Evolutionary conservation across 441 rosid genomes (phyloP), one percentile per base, ranked within the genome.

Genomic region (Kokia cookei): DNA sequence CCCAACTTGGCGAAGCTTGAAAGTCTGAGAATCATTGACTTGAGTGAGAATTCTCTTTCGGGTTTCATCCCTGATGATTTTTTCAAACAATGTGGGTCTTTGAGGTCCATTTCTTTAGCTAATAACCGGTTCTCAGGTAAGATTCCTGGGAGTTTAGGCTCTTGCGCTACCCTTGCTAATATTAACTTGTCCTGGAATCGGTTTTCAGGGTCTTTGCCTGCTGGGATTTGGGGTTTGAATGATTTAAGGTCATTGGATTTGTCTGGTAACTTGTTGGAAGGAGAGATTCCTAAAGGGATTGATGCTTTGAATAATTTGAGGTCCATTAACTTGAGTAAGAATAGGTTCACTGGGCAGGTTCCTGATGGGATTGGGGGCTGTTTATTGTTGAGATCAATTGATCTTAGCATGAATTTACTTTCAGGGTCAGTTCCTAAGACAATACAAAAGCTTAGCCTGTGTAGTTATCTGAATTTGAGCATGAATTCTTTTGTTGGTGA

Each of bases 341-440:
- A 90, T 53, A 76, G 71, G 68, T 82, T 88, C 54, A 76, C 86
- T 0, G 93, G 93, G 50, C 9, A 48, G 2, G 64, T 88, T n/a
- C 91, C 95, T 0, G 81, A 77, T 76, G 90, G 86, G 64, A 81
- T 90, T 29, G 95, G 95, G n/a, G 84, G 85, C 75, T 88, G 90
- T 79, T 70, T 84, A 78, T 77, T 90, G 69, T 58, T 86, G 75
- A 86, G 84, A 84, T 80, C 77, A 8, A 65, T 88, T 75, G 93
- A 90, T 83, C 84, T 90, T 48, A 84, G 95, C 59, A 88, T 78
- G 10, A 90, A 90, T 68, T 80, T 81, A 37, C 69, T 90, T 37
- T 86, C 91, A 19, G 93, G 93, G 67, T 65, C 74, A 42, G 74
- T 90, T 27, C 93, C 93, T 0, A 77, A 75, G 2, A 80, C 91